Evolutionary conservation across 345 rosid genomes (phyloP).

Genomic region (Excoecaria agallocha): DNA sequence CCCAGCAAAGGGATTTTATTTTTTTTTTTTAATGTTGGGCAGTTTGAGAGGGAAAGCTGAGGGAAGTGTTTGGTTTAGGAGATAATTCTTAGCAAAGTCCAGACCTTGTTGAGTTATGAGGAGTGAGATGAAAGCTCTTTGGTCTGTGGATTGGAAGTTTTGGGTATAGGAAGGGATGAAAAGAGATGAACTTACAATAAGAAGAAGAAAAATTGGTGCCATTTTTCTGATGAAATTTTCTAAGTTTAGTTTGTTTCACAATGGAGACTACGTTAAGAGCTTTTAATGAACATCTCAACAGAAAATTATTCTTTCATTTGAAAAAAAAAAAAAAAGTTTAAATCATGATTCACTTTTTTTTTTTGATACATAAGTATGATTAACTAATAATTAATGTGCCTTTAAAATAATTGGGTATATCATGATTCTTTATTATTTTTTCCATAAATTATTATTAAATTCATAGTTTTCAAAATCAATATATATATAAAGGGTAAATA

Average conservation of each 20-base stretch:
- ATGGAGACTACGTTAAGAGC: neutral
- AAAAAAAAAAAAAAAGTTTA: too few relatives aligned
- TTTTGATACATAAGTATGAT: too few relatives aligned
- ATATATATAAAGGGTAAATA: too few relatives aligned
- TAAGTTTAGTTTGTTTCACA: neutral
- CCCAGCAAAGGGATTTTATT: constrained; percentile 69
- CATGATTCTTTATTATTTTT: too few relatives aligned
- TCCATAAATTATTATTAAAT: too few relatives aligned
- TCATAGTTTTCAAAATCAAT: too few relatives aligned
- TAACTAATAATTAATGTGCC: too few relatives aligned
- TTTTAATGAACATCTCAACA: too few relatives aligned
- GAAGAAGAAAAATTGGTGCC: constrained; percentile 16
- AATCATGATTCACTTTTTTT: too few relatives aligned
- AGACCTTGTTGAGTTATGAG: constrained; percentile 72
- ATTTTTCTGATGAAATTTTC: neutral
- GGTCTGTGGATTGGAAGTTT: constrained; percentile 22
- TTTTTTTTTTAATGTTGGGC: constrained; percentile 56
- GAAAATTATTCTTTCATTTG: too few relatives aligned
- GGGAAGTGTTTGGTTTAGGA: constrained; percentile 61
- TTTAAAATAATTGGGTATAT: too few relatives aligned
- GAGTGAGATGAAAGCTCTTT: constrained; percentile 66
- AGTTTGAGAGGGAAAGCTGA: constrained; percentile 65
- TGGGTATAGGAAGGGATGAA: constrained; percentile 25
- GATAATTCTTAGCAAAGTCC: constrained; percentile 73
- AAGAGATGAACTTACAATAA: constrained; percentile 31